Base-by-base conservation (phyloP, 192 early-diverging fungal species). In the Coemansia sp. region DNA sequence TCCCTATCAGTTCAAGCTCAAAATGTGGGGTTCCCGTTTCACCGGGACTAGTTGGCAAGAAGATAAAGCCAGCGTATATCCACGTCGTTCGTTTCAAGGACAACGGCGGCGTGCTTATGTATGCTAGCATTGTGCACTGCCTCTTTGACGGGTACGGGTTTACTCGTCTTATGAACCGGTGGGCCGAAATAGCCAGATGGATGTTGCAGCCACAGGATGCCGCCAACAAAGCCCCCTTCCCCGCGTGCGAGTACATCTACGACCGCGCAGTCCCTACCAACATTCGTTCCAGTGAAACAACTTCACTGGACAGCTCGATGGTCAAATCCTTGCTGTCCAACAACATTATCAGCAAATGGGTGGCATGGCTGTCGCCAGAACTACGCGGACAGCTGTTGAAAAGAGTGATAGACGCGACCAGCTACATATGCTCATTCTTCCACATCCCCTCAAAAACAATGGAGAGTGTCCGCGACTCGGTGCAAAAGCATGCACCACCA, bases 61-160 rank as follows among this genome's bases (percentile, higher is more conserved):
- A 5, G 5, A 66, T 76, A 18, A 70, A 62, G 26, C 36, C 61
- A 8, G 68, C 41, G 0, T 51, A 67, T 36, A 13, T 67, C 3
- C 59, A 63, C 40, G 47, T 67, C 0, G 46, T 71, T 7, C 26
- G 74, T 10, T 46, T 70, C 0, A 21, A 10, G n/a, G 68, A 71
- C 9, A 69, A 67, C 45, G 71, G 74, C 40, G 74, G 74, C 13
- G 10, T 76, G 26, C 16, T 66, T 19, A 3, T 76, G 10, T 76
- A 62, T 61, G 26, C 42, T 19, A 71, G 68, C 54, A 46, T 67
- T 16, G 13, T 54, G 0, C 68, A 76, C 18, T 67, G 52, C 61
- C 32, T 66, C 8, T 52, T 67, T 1, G 74, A 71, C 22, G 68
- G 68, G 1, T 46, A 52, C 18, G 68, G 64, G 19, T 66, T 45